Evolutionary conservation across 2,329 filamentous ascomycete genomes (phyloP).

Genomic region (Coniochaeta pulveracea): DNA sequence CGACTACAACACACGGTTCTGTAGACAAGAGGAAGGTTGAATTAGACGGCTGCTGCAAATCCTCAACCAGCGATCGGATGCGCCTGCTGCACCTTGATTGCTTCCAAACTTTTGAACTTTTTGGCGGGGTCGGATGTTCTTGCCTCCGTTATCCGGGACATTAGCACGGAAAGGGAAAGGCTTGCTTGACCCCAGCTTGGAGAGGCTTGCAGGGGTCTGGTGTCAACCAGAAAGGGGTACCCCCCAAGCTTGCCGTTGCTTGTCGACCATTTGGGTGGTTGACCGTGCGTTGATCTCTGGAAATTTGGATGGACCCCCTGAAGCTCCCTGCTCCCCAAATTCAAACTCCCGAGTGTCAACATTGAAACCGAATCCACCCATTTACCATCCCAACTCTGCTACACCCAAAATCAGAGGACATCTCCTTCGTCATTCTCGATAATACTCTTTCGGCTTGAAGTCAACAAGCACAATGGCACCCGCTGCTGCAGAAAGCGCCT

Average conservation of each 20-base stretch:
- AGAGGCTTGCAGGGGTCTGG: not conserved
- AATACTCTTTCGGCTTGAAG: conserved; percentile 7
- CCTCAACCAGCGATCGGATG: conserved; percentile 7
- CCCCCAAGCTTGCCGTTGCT: conserved; percentile 1
- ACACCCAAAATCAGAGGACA: conserved; percentile 4
- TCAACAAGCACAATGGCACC: conserved; percentile 39
- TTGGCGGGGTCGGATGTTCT: conserved; percentile 15
- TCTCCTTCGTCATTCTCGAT: conserved; percentile 6
- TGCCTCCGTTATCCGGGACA: conserved; percentile 11
- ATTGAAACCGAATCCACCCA: conserved; percentile 7
- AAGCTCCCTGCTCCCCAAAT: conserved; percentile 15
- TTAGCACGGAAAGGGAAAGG: conserved; percentile 2
- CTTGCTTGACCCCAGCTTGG: conserved; percentile 2
- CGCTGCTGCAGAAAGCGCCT: conserved; percentile 47
- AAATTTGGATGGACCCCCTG: conserved; percentile 27
- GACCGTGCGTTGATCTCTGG: conserved; percentile 17
- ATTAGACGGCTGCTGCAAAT: not conserved
- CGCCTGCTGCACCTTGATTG: conserved; percentile 1
- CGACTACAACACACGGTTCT: conserved; percentile 23
- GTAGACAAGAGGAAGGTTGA: not conserved
- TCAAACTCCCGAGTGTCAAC: conserved; percentile 15
- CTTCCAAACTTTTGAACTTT: conserved; percentile 13
- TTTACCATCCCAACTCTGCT: conserved; percentile 5
- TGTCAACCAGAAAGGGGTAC: conserved; percentile 2
- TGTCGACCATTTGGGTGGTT: conserved; percentile 8